phyloP scores from a whole-genome alignment of 2,329 filamentous ascomycete genomes.

The Colletotrichum aenigma region DNA sequence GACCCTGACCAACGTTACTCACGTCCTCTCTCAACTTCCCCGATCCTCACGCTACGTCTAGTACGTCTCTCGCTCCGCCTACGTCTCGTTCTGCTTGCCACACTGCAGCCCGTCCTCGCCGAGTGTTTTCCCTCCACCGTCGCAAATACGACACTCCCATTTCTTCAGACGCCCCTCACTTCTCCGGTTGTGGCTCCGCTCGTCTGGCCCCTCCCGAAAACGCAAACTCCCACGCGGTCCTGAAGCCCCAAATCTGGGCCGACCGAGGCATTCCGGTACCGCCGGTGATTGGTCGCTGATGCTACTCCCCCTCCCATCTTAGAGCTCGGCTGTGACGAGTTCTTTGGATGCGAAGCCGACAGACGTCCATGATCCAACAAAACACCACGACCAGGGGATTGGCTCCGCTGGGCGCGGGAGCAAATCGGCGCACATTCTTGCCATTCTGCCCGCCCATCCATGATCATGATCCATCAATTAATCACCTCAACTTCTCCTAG shows the following conservation, averaged over 20 bases:
- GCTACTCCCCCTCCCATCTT: not conserved
- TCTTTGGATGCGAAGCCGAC: conserved; percentile 1
- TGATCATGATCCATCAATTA: not conserved
- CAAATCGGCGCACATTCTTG: conserved; percentile 14
- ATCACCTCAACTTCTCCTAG: not conserved
- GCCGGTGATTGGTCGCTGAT: conserved; percentile 3
- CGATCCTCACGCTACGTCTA: not conserved
- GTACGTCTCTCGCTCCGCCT: not conserved
- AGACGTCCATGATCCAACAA: conserved; percentile 2
- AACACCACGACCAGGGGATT: not conserved
- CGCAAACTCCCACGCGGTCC: conserved; percentile 1
- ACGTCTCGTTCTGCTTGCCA: not conserved
- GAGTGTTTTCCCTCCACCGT: not conserved
- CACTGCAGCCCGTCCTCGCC: not conserved
- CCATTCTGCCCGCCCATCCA: not conserved
- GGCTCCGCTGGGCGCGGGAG: conserved; percentile 3
- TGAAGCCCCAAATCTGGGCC: not conserved
- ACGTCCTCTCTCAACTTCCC: not conserved
- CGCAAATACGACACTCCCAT: not conserved
- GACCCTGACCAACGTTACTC: not conserved
- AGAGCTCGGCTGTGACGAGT: conserved; percentile 6
- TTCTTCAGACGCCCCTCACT: not conserved
- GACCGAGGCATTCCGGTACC: conserved; percentile 2
- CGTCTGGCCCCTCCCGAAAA: not conserved
- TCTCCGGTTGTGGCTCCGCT: not conserved